phyloP scores from a whole-genome alignment of 2,329 filamentous ascomycete species.

The Fusarium guadeloupense region DNA sequence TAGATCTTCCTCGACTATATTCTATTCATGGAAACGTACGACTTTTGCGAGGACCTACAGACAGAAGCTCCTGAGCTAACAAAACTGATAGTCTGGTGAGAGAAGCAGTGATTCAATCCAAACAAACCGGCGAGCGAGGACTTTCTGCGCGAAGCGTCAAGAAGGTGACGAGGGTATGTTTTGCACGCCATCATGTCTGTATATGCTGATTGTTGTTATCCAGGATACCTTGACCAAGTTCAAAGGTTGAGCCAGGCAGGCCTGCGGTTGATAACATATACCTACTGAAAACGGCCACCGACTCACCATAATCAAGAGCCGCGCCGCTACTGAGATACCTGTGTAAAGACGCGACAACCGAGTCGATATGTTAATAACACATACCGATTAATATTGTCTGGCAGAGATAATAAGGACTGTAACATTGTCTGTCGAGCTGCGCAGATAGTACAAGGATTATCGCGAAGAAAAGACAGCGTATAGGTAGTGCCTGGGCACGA shows the following conservation, averaged over 20 bases:
- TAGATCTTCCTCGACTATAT: constrained; percentile 88
- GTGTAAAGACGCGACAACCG: not conserved
- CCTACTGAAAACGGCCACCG: not conserved
- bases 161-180: constrained; percentile 77
- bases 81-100: constrained; percentile 71
- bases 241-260: constrained; percentile 63
- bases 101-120: constrained; percentile 80
- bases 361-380: not conserved
- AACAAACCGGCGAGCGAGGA: constrained; percentile 75
- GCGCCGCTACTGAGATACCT: constrained; percentile 2
- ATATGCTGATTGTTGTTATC: constrained; percentile 15
- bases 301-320: not conserved
- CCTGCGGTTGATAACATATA: not conserved
- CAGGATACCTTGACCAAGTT: constrained; percentile 74
- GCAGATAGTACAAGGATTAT: constrained; percentile 8
- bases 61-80: not conserved
- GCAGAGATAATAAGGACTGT: not conserved
- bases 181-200: not conserved
- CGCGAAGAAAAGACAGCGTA: constrained; percentile 3
- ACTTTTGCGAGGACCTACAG: not conserved
- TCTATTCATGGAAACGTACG: constrained; percentile 77
- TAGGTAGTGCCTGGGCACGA: constrained; percentile 39
- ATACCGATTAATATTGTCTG: not conserved
- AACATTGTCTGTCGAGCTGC: not conserved
- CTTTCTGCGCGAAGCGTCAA: constrained; percentile 80